Base-by-base conservation (phyloP, 2,329 filamentous ascomycete genomes). In the Arthrobotrys megalospora region DNA sequence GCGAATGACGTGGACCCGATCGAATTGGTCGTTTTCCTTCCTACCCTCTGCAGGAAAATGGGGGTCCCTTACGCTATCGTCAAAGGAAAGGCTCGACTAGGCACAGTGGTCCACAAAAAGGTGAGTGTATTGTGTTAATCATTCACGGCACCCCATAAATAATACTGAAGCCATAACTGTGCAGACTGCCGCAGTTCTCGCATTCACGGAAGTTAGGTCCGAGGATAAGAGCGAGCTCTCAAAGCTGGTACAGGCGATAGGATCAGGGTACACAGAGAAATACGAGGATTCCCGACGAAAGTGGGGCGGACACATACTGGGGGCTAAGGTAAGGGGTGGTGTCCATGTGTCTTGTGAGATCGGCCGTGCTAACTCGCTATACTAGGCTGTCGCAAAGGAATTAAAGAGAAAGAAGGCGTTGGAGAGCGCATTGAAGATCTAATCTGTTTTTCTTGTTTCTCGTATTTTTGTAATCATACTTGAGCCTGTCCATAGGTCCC, bases 271-370 rank as follows among this genome's bases (percentile, higher is more conserved):
- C 90, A 88, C 93, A 84, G 94, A 96, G 87, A 96, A 97, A 91
- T 93, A 93, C 86, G 95, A 98, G 88, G 92, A 94, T 85, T 87
- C 90, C 84, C 92, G 93, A 87, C 91, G 92, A 86, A 93, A 95
- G 88, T 99, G 96, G 96, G 96, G 96, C 88, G 96, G 96, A 90
- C 96, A 96, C 87, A 97, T 99, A 89, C 97, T 99, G 94, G 91
- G 96, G 85, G 89, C 91, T 86, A 99, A 99, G 93, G 94, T 89
- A 81, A 87, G 88, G 83, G 88, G 24, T n/a, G 4, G 7, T 38
- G 2, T 3, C 1, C 21, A 10, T 12, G 19, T 14, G 1, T 19
- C 16, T 34, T 64, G 6, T 45, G 6, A 60, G 21, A 21, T 16
- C 6, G 14, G 6, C 11, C 5, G 24, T 65, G 32, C 32, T 68